Conservation (phyloP, 108 stramenopile species). For the Schizochytrium sp. region DNA sequence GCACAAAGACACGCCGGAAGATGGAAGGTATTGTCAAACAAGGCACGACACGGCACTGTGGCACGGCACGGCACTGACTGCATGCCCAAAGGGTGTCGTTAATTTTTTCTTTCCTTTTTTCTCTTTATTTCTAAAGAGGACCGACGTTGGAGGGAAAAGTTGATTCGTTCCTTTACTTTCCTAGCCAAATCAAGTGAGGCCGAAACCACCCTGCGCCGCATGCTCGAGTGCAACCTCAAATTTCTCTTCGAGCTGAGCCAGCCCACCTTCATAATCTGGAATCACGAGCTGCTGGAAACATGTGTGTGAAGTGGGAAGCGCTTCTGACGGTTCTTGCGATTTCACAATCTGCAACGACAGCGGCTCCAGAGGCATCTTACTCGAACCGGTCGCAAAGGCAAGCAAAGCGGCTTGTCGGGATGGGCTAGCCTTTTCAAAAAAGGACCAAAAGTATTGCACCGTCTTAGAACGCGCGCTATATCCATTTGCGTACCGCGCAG, state of each 20-base stretch:
- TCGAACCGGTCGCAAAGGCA: conserved; percentile 43
- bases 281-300: conserved; percentile 54
- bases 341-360: not conserved
- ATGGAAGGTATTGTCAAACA: too few species aligned
- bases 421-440: conserved; percentile 28
- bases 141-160: too few species aligned
- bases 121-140: too few species aligned
- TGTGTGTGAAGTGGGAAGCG: conserved; percentile 47
- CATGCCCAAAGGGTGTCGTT: too few species aligned
- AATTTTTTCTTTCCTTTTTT: too few species aligned
- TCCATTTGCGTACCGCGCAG: conserved; percentile 13
- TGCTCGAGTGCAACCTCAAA: conserved; percentile 38
- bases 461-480: conserved; percentile 11
- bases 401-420: conserved; percentile 28
- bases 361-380: conserved; percentile 27
- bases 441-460: conserved; percentile 32
- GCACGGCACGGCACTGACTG: too few species aligned
- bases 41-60: too few species aligned
- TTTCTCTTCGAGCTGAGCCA: conserved; percentile 33
- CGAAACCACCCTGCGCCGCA: conserved; percentile 33
- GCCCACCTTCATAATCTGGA: conserved; percentile 32
- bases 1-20: too few species aligned
- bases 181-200: not conserved
- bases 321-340: conserved; percentile 31
- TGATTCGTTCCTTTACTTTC: not conserved